phyloP scores from a whole-genome alignment of 2,329 filamentous ascomycete species.

The Colletotrichum camelliae region DNA sequence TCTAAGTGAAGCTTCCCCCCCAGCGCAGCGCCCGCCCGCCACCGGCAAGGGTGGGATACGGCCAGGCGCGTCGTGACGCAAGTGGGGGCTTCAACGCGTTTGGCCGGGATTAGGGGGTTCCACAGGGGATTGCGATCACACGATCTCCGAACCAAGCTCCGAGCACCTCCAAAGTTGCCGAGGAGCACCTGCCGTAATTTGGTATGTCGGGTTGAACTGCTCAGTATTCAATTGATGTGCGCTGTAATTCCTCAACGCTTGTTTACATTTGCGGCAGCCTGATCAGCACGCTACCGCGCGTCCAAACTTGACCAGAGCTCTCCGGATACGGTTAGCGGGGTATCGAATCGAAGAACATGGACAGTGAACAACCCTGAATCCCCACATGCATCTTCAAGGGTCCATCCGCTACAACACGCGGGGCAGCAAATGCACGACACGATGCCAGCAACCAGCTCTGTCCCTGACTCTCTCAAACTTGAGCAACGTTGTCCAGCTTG shows the following conservation, averaged over 20 bases:
- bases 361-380: neutral
- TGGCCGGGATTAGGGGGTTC: neutral
- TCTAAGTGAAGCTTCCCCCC: conserved; percentile 2
- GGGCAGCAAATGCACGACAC: neutral
- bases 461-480: neutral
- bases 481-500: neutral
- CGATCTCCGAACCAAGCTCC: conserved; percentile 20
- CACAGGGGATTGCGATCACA: neutral
- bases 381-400: neutral
- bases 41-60: conserved; percentile 6
- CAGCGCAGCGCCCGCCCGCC: neutral
- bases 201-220: too few relatives aligned
- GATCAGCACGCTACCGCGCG: neutral
- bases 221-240: neutral
- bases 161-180: neutral
- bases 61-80: conserved; percentile 14
- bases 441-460: neutral
- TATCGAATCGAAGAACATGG: neutral
- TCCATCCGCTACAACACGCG: neutral
- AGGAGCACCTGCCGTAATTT: neutral
- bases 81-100: conserved; percentile 12
- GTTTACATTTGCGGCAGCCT: neutral
- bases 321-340: neutral
- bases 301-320: neutral
- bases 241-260: neutral